Percentiles rank a stretch among this genome's conserved stretches.
These are phyloP conservation scores for Dentipellis sp. DNA, from an alignment of 768 basidiomycete species.

Conservation along the genomic window DNA sequence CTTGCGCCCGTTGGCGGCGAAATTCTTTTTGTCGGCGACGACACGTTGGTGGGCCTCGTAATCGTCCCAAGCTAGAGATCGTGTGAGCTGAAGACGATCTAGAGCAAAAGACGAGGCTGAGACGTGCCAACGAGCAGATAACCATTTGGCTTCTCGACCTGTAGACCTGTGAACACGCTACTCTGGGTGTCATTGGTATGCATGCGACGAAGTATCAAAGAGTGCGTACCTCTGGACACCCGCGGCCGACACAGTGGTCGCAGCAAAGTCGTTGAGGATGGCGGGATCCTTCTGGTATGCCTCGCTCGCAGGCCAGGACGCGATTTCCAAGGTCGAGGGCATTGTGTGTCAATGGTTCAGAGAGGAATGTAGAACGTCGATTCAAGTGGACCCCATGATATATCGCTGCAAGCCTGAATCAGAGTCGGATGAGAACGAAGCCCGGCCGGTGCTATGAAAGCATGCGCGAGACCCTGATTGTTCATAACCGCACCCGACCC, in stretches of 20 bases:
- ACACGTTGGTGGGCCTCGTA: not conserved
- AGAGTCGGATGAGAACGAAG: too few species aligned
- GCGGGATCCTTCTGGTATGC: not conserved
- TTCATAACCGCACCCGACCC: too few species aligned
- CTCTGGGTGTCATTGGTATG: not conserved
- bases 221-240: not conserved
- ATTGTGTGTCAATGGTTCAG: not conserved
- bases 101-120: not conserved
- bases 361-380: too few species aligned
- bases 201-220: not conserved
- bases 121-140: not conserved
- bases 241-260: not conserved
- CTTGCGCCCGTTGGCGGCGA: not conserved
- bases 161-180: not conserved
- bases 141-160: not conserved
- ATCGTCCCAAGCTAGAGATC: not conserved
- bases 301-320: not conserved
- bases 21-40: not conserved
- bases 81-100: not conserved
- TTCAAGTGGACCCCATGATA: too few species aligned
- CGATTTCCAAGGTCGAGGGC: not conserved
- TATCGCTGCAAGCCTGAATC: too few species aligned
- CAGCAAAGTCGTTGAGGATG: not conserved
- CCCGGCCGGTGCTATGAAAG: too few species aligned
- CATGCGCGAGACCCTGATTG: too few species aligned